Base-by-base conservation (phyloP, 495 filamentous ascomycete species). In the Thermothielavioides terrestris region DNA sequence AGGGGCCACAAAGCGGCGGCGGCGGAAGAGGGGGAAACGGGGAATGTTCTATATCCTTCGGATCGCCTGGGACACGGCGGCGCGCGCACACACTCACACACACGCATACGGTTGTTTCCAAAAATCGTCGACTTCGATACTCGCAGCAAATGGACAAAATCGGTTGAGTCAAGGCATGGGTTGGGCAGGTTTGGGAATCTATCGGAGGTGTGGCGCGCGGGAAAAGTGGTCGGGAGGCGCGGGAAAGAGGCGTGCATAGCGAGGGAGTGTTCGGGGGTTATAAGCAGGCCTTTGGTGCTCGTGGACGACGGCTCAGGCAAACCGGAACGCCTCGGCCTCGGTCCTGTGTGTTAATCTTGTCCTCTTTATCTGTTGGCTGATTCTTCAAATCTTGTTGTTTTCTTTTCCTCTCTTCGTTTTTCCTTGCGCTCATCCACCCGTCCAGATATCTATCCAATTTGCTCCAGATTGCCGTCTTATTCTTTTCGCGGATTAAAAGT, bases 211-310 rank as follows among this genome's bases (percentile, higher is more conserved):
- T 70, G 64, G 70, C 46, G 38, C 28, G 37, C 35, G 46, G 64
- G 63, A 72, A 71, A 64, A 57, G 50, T n/a, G n/a, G n/a, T n/a
- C n/a, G n/a, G n/a, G n/a, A n/a, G n/a, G n/a, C n/a, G n/a, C n/a
- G 50, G 32, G 59, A 62, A 39, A 45, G 46, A 46, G 69, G 66
- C 69, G 75, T 74, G 75, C 72, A 75, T 73, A 79, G 73, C 77
- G 79, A 75, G 67, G 77, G 76, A 77, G 77, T 76, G 74, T 72
- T 71, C 71, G 70, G 77, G 75, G 75, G 41, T 51, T 77, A 61
- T 76, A 72, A n/a, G 72, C 73, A 69, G 72, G 76, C 74, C 72
- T 72, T 73, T 66, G 73, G 41, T 46, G 46, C 40, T 73, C 70
- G 67, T 69, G 68, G 69, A 67, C 70, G 68, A 27, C 69, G 72